phyloP scores from a whole-genome alignment of 345 rosid species.

The Kandelia obovata region DNA sequence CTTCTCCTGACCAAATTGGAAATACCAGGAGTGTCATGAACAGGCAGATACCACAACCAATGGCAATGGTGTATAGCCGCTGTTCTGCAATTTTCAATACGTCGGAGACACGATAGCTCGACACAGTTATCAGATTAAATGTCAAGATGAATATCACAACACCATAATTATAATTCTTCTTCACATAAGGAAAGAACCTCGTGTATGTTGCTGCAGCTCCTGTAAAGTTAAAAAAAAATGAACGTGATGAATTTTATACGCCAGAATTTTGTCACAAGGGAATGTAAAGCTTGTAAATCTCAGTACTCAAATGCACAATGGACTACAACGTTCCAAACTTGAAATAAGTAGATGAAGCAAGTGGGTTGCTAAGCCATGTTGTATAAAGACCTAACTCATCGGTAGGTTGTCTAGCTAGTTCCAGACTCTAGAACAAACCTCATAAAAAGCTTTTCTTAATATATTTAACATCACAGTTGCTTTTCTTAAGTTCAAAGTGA shows the following conservation, averaged over 20 bases:
- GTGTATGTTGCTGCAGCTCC: constrained; percentile 70
- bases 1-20: constrained; percentile 89
- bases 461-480: too few relatives aligned
- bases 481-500: too few relatives aligned
- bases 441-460: too few relatives aligned
- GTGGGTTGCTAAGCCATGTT: too few relatives aligned
- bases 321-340: too few relatives aligned
- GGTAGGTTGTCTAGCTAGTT: too few relatives aligned
- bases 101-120: constrained; percentile 63
- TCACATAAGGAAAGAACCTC: constrained; percentile 74
- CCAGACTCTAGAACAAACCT: too few relatives aligned
- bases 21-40: constrained; percentile 64
- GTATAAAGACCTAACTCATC: too few relatives aligned
- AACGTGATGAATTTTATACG: not conserved
- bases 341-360: too few relatives aligned
- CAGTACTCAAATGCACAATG: too few relatives aligned
- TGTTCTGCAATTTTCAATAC: constrained; percentile 61
- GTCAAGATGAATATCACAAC: constrained; percentile 85
- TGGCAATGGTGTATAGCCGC: constrained; percentile 61
- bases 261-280: not conserved
- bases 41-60: constrained; percentile 77
- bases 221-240: constrained; percentile 21
- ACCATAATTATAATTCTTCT: constrained; percentile 86
- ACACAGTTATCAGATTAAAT: constrained; percentile 72
- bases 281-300: too few relatives aligned